These are phyloP conservation scores for Neophaeococcomyces mojaviensis DNA, from an alignment of 2,329 filamentous ascomycete genomes.

Conservation along the genomic window DNA sequence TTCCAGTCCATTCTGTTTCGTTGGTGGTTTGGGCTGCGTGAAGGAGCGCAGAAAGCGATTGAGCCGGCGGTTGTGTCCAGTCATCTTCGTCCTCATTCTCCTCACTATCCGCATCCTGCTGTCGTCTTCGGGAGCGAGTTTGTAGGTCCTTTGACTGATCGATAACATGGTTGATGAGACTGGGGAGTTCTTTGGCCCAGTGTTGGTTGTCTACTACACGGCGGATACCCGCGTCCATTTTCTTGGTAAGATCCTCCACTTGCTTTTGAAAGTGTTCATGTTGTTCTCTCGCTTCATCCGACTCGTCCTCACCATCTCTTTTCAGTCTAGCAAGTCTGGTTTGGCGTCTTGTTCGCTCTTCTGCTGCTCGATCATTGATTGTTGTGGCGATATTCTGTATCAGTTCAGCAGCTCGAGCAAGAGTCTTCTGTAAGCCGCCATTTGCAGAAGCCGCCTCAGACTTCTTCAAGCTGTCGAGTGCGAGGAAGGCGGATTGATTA, in stretches of 20 bases:
- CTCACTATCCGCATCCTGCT: conserved; percentile 29
- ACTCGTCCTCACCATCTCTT: conserved; percentile 19
- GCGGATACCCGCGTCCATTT: conserved; percentile 52
- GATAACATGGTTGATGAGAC: conserved; percentile 37
- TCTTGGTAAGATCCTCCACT: conserved; percentile 45
- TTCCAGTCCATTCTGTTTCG: conserved; percentile 15
- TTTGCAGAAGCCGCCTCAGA: not conserved
- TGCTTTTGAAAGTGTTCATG: conserved; percentile 37
- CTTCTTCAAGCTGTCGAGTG: conserved; percentile 1
- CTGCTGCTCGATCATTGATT: conserved; percentile 8
- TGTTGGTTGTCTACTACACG: conserved; percentile 50
- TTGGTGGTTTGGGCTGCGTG: conserved; percentile 25
- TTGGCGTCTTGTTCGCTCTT: conserved; percentile 12
- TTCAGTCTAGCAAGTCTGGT: conserved; percentile 9
- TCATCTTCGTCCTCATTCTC: conserved; percentile 34
- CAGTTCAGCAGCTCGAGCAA: conserved; percentile 10
- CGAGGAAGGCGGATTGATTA: not conserved
- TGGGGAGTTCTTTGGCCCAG: conserved; percentile 38
- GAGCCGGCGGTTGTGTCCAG: conserved; percentile 26
- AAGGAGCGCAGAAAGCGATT: conserved; percentile 14
- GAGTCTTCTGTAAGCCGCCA: not conserved
- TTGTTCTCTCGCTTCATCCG: conserved; percentile 27
- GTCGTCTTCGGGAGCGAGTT: conserved; percentile 25
- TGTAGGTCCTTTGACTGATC: conserved; percentile 26
- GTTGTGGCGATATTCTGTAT: not conserved